A percentile compares a stretch with the other conserved stretches of the same genome.
Evolutionary conservation across 148 eudicot species (phyloP).

Genomic region (Nyssa sinensis): DNA sequence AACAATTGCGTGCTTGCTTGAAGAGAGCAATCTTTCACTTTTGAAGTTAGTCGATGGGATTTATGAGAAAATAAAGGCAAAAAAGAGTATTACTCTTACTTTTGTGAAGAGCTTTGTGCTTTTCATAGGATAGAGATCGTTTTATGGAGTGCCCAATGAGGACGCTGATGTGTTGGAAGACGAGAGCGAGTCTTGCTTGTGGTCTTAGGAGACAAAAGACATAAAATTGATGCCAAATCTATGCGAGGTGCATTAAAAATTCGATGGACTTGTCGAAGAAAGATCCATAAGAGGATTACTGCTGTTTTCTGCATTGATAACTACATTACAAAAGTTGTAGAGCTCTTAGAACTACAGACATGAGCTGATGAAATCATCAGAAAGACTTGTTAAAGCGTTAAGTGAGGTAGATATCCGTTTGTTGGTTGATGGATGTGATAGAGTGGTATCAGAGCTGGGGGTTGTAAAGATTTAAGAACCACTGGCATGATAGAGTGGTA

Average conservation of each 20-base stretch:
- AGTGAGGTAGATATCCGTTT: constrained; percentile 78
- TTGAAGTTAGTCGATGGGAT: constrained; percentile 55
- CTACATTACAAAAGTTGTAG: constrained; percentile 50
- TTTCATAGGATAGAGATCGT: constrained; percentile 62
- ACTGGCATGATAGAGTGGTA: too few species aligned
- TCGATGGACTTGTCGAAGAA: constrained; percentile 73
- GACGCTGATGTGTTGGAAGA: constrained; percentile 88
- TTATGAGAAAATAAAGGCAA: constrained; percentile 50
- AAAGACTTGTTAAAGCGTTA: constrained; percentile 62
- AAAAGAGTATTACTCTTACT: constrained; percentile 42
- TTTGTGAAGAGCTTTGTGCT: constrained; percentile 68
- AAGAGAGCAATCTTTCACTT: constrained; percentile 63
- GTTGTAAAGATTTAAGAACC: too few species aligned
- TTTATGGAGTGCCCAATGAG: constrained; percentile 56
- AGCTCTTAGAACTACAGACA: constrained; percentile 33
- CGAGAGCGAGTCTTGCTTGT: constrained; percentile 58
- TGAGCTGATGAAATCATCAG: constrained; percentile 58
- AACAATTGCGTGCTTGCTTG: constrained; percentile 65
- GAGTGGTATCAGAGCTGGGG: too few species aligned
- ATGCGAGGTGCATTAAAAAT: constrained; percentile 45
- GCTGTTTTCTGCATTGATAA: constrained; percentile 68
- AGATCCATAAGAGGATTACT: constrained; percentile 72
- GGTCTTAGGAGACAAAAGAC: constrained; percentile 99
- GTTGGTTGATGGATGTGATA: too few species aligned
- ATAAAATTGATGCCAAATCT: constrained; percentile 65